Base-by-base conservation (phyloP, 73 alveolate genomes). In the Paraurostyla sp. region DNA sequence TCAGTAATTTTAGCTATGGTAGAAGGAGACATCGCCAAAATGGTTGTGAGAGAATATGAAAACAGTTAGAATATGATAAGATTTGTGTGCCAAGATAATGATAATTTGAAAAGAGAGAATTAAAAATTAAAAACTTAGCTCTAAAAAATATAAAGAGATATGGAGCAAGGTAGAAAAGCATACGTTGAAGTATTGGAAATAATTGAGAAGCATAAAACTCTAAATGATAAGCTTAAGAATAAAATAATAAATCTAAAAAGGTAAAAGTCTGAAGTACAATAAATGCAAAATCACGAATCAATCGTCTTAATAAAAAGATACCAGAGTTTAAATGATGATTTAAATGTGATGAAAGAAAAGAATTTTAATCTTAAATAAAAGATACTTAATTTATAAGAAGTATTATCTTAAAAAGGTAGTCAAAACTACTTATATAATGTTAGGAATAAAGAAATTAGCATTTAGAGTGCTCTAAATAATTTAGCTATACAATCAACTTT, bases 21-120 rank as follows among this genome's bases (percentile, higher is more conserved):
- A 54, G 69, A 54, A n/a, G 69, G 69, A 13, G 69, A 54, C 69
- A 54, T 54, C 69, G 69, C 69, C 15, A 54, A n/a, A n/a, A 54
- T 54, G 69, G 69, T 35, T 9, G 23, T 54, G 13, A 54, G 69
- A n/a, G 69, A 54, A 54, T 54, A 54, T 54, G 69, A 54, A n/a
- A 54, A 54, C 30, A 54, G 69, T 18, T n/a, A 54, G 23, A 54
- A 54, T 54, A 54, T 54, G 9, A 54, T 54, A 35, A 54, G 30
- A 54, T 54, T 54, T 18, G 23, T 54, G 15, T 54, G 69, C 23
- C 30, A 65, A 65, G 82, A 65, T 18, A 65, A 65, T 65, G 82
- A 65, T 15, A 2, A 32, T 3, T 30, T 65, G 6, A 65, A 65
- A 38, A 3, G 16, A 7, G 9, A 32, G 25, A 35, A 22, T 11